A percentile compares a stretch with the other conserved stretches of the same genome.
phyloP scores from a whole-genome alignment of 225 moss, liverwort and hornwort genomes.

The Neckera pumila region DNA sequence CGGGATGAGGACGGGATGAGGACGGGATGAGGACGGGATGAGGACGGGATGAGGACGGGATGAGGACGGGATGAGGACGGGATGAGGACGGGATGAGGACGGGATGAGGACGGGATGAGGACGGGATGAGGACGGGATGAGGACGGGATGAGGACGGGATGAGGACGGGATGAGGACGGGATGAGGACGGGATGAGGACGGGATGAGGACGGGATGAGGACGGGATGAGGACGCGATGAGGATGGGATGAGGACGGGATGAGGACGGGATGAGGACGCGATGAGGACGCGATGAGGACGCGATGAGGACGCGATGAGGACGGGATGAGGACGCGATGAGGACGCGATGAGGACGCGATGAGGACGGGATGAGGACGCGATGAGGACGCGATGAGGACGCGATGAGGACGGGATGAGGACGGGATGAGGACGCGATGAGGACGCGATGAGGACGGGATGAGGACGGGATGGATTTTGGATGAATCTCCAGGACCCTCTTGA shows the following conservation, averaged over 20 bases:
- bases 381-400: neutral
- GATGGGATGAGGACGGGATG: neutral
- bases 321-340: neutral
- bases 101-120: neutral
- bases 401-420: neutral
- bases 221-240: neutral
- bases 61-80: too few species aligned
- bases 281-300: too few species aligned
- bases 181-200: too few species aligned
- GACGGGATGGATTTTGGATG: neutral
- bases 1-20: neutral
- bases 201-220: neutral
- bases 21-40: neutral
- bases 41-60: neutral
- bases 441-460: neutral
- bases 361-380: neutral
- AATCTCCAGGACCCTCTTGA: neutral
- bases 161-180: neutral
- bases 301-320: neutral
- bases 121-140: too few species aligned
- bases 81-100: neutral
- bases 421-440: neutral
- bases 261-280: neutral
- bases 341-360: too few species aligned
- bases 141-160: neutral